Conservation (phyloP, 208 protist genomes). For the Leishmania amazonensis region DNA sequence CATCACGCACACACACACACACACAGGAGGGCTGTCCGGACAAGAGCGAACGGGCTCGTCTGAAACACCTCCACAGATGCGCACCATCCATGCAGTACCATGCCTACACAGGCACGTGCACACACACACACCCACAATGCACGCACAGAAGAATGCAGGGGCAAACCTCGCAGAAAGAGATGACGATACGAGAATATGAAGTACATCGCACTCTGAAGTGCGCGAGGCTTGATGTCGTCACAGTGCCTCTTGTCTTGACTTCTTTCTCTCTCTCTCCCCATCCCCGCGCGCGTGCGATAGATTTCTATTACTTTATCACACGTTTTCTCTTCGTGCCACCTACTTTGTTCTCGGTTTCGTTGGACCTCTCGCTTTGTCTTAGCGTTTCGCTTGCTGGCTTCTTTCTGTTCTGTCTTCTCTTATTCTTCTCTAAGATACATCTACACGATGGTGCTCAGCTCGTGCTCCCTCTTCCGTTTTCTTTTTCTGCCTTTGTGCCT, state of each 20-base stretch:
- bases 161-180: neutral
- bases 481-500: neutral
- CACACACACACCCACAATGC: neutral
- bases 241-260: neutral
- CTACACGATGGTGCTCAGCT: neutral
- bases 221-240: neutral
- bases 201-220: neutral
- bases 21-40: neutral
- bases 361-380: neutral
- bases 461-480: neutral
- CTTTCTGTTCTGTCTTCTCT: neutral
- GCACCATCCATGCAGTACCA: neutral
- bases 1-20: neutral
- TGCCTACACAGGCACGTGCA: neutral
- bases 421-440: constrained; percentile 2
- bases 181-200: neutral
- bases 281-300: neutral
- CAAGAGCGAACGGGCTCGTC: neutral
- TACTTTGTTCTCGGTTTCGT: neutral
- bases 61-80: neutral
- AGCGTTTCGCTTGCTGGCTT: neutral
- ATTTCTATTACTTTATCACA: neutral
- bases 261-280: neutral
- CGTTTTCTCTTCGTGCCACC: neutral
- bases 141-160: neutral